Evolutionary conservation across 2,329 filamentous ascomycete genomes (phyloP), one percentile per base, ranked within the genome.

Genomic region (Diaporthe citri): DNA sequence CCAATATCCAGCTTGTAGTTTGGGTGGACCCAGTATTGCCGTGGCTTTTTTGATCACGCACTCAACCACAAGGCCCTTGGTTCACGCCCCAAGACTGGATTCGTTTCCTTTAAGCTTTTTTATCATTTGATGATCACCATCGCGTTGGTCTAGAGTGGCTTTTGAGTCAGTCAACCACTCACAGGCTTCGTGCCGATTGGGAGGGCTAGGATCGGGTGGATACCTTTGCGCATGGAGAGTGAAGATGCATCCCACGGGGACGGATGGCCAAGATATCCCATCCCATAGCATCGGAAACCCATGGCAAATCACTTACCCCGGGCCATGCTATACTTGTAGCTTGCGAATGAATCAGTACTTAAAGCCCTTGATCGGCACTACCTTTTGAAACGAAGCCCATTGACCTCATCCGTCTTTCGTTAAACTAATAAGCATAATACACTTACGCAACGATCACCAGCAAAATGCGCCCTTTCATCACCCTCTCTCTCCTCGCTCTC

Each of bases 381-480:
- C 31, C 31, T n/a, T 25, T 20, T 7, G 17, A 6, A 6, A 25
- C 46, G 9, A 25, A 2, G 39, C 2, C 46, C 10, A 17, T 36
- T 25, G 12, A 52, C 22, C 22, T 25, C 6, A 36, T n/a, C 28
- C 43, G 31, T n/a, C 31, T 52, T 17, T 52, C 20, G 7, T 67
- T 20, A 67, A 66, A 1, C 5, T 39, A 52, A 25, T 39, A 36
- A 22, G 0, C 17, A 34, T 15, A 48, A 51, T 36, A 64, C 22
- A 67, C 20, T 28, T 25, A 36, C 31, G 17, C 28, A 2, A 10
- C n/a, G 13, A 36, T 22, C 20, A 48, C 28, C 51, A n/a, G 12
- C 43, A 25, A 52, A 20, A 67, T 67, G 62, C 62, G 13, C 20
- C 52, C 62, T 25, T 67, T 67, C 43, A 52, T 67, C 43, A 20